phyloP scores from a whole-genome alignment of 257 asterid species.

The Oldenlandia corymbosa region DNA sequence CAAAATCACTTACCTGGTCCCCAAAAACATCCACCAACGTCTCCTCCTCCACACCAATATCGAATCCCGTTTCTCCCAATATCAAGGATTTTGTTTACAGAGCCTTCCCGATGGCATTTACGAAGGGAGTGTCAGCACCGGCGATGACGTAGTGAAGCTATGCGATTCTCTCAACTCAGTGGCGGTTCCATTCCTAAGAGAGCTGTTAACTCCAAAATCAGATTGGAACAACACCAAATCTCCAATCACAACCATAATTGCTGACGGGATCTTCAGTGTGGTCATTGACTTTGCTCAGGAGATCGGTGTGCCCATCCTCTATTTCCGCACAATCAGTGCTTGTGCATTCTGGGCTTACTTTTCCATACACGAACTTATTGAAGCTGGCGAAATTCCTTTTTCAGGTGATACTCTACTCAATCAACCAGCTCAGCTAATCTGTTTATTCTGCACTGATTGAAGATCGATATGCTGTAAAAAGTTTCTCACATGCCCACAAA shows the following conservation, averaged over 20 bases:
- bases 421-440: too few relatives aligned
- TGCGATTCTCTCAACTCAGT: constrained; percentile 1
- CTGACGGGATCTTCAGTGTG: constrained; percentile 15
- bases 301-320: constrained; percentile 15
- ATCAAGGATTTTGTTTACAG: constrained; percentile 13
- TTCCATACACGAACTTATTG: constrained; percentile 20
- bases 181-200: constrained; percentile 20
- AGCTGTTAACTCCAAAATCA: constrained; percentile 6
- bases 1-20: constrained; percentile 19
- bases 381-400: constrained; percentile 30
- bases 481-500: too few relatives aligned
- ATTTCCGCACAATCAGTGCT: constrained; percentile 23
- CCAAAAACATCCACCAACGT: constrained; percentile 16
- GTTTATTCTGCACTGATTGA: too few relatives aligned
- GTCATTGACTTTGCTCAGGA: constrained; percentile 17
- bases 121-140: neutral
- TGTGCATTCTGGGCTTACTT: constrained; percentile 27
- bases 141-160: neutral
- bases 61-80: constrained; percentile 11
- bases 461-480: too few relatives aligned
- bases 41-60: constrained; percentile 19
- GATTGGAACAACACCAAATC: neutral
- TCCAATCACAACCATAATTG: constrained; percentile 20
- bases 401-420: too few relatives aligned
- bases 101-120: constrained; percentile 20